Base-by-base conservation (phyloP, 345 rosid species). In the Eucalyptus leucophloia region DNA sequence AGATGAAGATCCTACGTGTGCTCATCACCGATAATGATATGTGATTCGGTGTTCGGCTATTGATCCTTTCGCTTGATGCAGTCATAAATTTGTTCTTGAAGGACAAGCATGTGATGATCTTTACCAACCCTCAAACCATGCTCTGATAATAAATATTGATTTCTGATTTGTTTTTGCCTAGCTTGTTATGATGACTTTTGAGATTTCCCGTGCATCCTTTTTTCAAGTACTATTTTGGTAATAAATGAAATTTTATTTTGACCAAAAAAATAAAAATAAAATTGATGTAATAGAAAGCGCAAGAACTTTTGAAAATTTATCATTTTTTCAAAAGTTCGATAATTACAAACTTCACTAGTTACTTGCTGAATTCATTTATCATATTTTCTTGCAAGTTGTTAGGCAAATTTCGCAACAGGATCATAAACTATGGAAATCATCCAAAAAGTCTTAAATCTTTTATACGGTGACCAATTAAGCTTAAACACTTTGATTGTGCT, bases 21-120 rank as follows among this genome's bases (percentile, higher is more conserved):
- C 62, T 5, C 6, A 24, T 24, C 13, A 56, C 1, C 9, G 6
- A 56, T 56, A 56, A 56, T 56, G 30, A 56, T 56, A 56, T 56
- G 62, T 56, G 14, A 56, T 56, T 24, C 1, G 2, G 30, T 56
- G 62, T 23, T 56, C 3, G 3, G 6, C 1, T 23, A 0, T 56
- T 56, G 30, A 23, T 56, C 30, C 6, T 56, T 56, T 56, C 13
- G 0, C 30, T 56, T 56, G 62, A 56, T 56, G 62, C 13, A 56
- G 1, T 24, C 7, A 56, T 24, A 53, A 6, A 56, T 56, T 23
- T 56, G 30, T 56, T 24, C 62, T 56, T 9, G 62, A 56, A 56
- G 62, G 62, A 56, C 0, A 3, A 56, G 62, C 26, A 2, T 54
- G 60, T 5, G 2, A 54, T 56, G 12, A 56, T 56, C 30, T 24